Evolutionary conservation across 352 stramenopile species (phyloP), one percentile per base, ranked within the genome.

Genomic region (Hyaloperonospora arabidopsidis): DNA sequence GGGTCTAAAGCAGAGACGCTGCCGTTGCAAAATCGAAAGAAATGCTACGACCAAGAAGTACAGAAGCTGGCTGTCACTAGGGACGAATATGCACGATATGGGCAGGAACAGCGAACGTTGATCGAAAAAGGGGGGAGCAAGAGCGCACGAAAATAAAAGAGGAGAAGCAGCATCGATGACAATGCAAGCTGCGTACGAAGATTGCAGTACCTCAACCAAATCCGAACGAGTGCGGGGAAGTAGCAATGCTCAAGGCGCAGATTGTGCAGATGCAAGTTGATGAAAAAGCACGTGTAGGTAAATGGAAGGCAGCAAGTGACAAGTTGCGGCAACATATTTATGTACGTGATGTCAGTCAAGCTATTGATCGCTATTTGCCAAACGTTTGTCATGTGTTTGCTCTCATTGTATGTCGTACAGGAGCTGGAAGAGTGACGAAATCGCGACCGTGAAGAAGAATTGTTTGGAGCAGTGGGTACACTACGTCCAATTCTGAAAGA

Each of bases 221-320:
- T 64, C 67, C 70, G 25, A 87, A 81, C 72, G 79, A 81, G 17
- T 62, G 71, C n/a, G 63, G 58, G 10, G 79, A 92, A 58, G 69
- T 91, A 0, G 84, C 90, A 44, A 63, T 68, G 21, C 63, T 94
- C 12, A 90, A 89, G 57, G 84, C 84, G 1, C 82, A 93, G 45
- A 86, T 94, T 23, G 76, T 90, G 43, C 86, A 82, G 18, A 75
- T 93, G 53, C 71, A 94, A 45, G 46, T 92, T 15, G 84, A 94
- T 15, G 74, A 88, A 45, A 78, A 75, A 40, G 52, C 59, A 35
- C 54, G 71, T 48, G 58, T 59, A 52, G 59, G 18, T 35, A 93
- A 92, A 46, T 76, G 68, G 55, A 94, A 93, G 57, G 66, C 68
- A 32, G 73, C 60, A 34, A 86, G 71, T 29, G 78, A 93, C 14